Percentiles rank a stretch among this genome's conserved stretches.
Conservation (phyloP, 768 basidiomycete species). For the Arthromyces matolae region DNA sequence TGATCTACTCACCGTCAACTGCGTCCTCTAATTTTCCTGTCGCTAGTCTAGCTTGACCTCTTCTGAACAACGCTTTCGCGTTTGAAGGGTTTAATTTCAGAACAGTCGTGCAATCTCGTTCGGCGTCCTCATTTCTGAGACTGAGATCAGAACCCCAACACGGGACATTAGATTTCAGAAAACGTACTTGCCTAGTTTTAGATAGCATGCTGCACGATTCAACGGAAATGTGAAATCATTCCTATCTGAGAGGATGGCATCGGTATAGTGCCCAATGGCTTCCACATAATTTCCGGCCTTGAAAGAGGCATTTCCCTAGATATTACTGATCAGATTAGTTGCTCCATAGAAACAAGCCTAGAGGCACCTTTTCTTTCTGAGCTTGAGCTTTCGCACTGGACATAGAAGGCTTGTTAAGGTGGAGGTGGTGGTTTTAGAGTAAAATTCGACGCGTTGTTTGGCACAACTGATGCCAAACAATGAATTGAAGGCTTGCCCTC, state of each 20-base stretch:
- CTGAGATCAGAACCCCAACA: conserved; percentile 13
- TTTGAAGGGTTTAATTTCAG: conserved; percentile 54
- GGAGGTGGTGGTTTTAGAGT: no score
- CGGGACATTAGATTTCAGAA: conserved; percentile 5
- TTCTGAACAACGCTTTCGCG: conserved; percentile 76
- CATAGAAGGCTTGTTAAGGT: background rate
- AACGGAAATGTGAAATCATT: conserved; percentile 75
- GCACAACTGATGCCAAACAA: no score
- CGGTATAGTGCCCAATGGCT: conserved; percentile 84
- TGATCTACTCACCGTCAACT: conserved; percentile 43
- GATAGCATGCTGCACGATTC: conserved; percentile 88
- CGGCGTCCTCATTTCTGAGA: conserved; percentile 70
- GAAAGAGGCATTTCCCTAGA: conserved; percentile 84
- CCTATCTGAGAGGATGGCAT: conserved; percentile 69
- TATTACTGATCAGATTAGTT: background rate
- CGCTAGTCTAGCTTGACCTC: conserved; percentile 67
- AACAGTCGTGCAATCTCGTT: conserved; percentile 72
- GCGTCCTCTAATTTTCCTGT: conserved; percentile 57
- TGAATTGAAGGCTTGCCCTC: no score
- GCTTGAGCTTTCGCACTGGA: conserved; percentile 8
- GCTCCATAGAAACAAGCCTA: background rate
- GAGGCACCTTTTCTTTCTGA: conserved; percentile 15
- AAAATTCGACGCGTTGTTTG: no score
- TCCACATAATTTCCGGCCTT: conserved; percentile 72
- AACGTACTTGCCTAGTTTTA: conserved; percentile 93